Conservation (phyloP, 2,329 filamentous ascomycete genomes). For the Zopfia rhizophila region DNA sequence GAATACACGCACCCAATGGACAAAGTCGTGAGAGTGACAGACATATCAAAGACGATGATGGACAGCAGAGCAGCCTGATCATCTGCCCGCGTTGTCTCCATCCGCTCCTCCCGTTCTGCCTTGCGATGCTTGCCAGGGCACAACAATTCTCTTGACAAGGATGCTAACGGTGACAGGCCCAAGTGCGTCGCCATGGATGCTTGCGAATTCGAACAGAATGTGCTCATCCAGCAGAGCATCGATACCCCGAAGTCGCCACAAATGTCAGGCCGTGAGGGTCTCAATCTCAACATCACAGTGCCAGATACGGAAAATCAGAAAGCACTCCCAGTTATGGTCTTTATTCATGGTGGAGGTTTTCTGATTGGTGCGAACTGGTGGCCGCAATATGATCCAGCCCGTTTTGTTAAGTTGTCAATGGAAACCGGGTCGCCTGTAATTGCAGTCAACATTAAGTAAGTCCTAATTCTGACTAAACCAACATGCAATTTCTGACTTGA, state of each 20-base stretch:
- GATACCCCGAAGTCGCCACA: slow-evolving; percentile 24
- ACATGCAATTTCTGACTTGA: not conserved
- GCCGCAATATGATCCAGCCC: slow-evolving; percentile 61
- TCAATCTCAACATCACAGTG: slow-evolving; percentile 61
- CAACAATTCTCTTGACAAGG: too few species aligned
- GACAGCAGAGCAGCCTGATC: too few species aligned
- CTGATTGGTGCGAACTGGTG: slow-evolving; percentile 60
- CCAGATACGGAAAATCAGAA: slow-evolving; percentile 35
- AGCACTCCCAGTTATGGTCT: slow-evolving; percentile 61
- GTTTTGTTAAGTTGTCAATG: slow-evolving; percentile 55
- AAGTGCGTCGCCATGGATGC: slow-evolving; percentile 27
- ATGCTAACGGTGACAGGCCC: slow-evolving; percentile 22
- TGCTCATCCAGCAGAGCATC: slow-evolving; percentile 34
- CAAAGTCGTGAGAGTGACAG: too few species aligned
- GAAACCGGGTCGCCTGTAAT: slow-evolving; percentile 56
- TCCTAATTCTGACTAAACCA: slow-evolving; percentile 37
- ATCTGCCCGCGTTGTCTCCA: too few species aligned
- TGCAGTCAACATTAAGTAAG: slow-evolving; percentile 55
- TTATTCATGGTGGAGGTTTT: slow-evolving; percentile 64
- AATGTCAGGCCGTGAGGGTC: slow-evolving; percentile 59
- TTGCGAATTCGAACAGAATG: slow-evolving; percentile 28
- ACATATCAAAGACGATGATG: too few species aligned
- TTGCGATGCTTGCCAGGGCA: too few species aligned
- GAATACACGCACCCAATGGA: too few species aligned
- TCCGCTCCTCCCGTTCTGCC: too few species aligned